These are phyloP conservation scores for Ophiostoma australiae DNA, from an alignment of 2,329 filamentous ascomycete genomes.

Conservation along the genomic window DNA sequence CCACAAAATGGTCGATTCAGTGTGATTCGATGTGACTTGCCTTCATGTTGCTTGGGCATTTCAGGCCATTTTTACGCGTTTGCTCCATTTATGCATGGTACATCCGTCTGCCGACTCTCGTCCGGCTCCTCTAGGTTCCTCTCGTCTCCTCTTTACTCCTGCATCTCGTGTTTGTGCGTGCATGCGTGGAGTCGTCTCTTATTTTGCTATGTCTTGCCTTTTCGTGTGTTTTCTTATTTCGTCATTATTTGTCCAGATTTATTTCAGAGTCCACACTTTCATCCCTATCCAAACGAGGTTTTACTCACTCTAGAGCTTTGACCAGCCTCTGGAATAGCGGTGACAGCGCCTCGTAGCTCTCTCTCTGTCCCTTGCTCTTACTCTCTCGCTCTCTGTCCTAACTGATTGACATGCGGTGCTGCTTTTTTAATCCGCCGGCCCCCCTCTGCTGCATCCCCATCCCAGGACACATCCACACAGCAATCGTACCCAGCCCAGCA, in stretches of 20 bases:
- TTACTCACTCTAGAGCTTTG: background rate
- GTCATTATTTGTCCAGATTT: background rate
- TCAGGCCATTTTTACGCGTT: background rate
- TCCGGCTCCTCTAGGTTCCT: background rate
- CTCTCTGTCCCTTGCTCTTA: too few species aligned
- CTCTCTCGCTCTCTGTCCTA: background rate
- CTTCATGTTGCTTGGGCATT: background rate
- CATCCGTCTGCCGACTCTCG: background rate
- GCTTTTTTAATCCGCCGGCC: background rate
- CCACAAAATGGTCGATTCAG: background rate
- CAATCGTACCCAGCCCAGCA: background rate
- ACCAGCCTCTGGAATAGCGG: constrained; percentile 4
- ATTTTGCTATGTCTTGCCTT: background rate
- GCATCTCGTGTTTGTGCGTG: constrained; percentile 8
- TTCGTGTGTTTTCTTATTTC: background rate
- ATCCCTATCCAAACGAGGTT: background rate
- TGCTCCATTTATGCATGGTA: constrained; percentile 10
- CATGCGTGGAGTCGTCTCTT: constrained; percentile 4
- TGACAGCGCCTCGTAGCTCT: background rate
- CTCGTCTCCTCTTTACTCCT: background rate
- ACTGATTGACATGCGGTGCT: background rate
- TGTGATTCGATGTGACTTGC: background rate
- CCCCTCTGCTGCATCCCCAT: constrained; percentile 3
- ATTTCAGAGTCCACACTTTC: background rate
- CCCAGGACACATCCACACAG: background rate